Evolutionary conservation across 441 rosid genomes (phyloP).

Genomic region (Populus hybrid): DNA sequence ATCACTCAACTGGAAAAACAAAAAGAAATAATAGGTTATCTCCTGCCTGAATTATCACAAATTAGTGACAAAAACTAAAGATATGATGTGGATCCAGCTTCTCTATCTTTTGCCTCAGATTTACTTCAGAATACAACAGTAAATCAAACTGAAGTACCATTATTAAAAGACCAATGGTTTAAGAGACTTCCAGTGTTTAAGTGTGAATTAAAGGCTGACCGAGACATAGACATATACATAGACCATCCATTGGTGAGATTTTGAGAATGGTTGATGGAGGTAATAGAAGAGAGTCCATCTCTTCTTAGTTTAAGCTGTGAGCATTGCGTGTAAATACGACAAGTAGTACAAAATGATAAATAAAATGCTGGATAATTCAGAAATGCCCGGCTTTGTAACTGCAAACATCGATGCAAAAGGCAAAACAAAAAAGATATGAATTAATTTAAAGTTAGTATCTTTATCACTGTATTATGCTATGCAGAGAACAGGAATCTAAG

Average conservation of each 20-base stretch:
- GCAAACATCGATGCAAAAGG: not conserved
- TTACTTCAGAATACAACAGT: not conserved
- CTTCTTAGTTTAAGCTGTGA: conserved; percentile 34
- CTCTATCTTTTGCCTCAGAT: not conserved
- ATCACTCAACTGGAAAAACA: not conserved
- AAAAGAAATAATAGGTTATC: not conserved
- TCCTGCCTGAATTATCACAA: not conserved
- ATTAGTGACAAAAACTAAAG: not conserved
- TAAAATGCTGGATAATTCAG: conserved; percentile 28
- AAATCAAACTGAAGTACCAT: not conserved
- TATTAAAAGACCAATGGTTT: conserved; percentile 25
- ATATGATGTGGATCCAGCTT: not conserved
- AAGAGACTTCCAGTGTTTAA: conserved; percentile 26
- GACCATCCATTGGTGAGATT: not conserved
- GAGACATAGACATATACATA: conserved; percentile 11
- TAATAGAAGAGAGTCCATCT: conserved; percentile 18
- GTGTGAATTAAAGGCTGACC: conserved; percentile 22
- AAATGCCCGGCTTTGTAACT: conserved; percentile 47
- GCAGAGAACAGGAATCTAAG: not conserved
- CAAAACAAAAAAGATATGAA: not conserved
- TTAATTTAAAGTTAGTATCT: not conserved
- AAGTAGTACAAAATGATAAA: conserved; percentile 22
- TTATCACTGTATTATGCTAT: not conserved
- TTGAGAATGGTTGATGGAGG: conserved; percentile 13
- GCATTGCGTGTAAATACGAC: conserved; percentile 26